A percentile compares a stretch with the other conserved stretches of the same genome.
phyloP scores from a whole-genome alignment of 164 flowering plant genomes.

The Stephania cephalantha region DNA sequence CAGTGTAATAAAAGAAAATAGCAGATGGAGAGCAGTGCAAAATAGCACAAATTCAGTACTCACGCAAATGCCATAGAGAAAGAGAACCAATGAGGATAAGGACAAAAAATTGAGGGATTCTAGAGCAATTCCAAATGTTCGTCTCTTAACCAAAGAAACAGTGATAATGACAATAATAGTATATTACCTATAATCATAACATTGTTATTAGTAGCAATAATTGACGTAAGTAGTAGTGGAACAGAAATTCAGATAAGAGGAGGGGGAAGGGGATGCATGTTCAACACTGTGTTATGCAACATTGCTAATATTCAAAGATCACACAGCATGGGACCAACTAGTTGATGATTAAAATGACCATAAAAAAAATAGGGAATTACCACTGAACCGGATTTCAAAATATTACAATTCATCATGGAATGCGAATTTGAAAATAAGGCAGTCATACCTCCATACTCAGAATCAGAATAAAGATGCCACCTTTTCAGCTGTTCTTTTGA shows the following conservation, averaged over 20 bases:
- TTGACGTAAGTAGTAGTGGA: neutral
- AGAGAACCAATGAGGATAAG: neutral
- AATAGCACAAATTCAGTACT: neutral
- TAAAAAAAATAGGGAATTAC: too few relatives aligned
- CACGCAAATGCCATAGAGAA: neutral
- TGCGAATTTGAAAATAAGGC: too few relatives aligned
- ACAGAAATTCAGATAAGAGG: neutral
- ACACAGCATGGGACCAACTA: too few relatives aligned
- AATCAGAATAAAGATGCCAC: conserved; percentile 98
- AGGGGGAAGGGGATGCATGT: neutral
- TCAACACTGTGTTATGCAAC: neutral
- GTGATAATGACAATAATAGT: neutral
- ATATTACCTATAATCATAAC: too few relatives aligned
- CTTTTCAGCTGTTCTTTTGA: conserved; percentile 77
- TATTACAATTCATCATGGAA: too few relatives aligned
- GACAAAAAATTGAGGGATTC: neutral
- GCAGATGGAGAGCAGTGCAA: neutral
- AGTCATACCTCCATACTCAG: conserved; percentile 81
- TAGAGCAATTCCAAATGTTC: neutral
- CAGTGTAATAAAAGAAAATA: neutral
- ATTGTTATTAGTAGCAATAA: neutral
- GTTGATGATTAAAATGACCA: too few relatives aligned
- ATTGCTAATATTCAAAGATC: too few relatives aligned
- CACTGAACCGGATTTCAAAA: too few relatives aligned
- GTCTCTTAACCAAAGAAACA: neutral